Evolutionary conservation across 179 eudicot genomes (phyloP).

Genomic region (Spinacia oleracea): DNA sequence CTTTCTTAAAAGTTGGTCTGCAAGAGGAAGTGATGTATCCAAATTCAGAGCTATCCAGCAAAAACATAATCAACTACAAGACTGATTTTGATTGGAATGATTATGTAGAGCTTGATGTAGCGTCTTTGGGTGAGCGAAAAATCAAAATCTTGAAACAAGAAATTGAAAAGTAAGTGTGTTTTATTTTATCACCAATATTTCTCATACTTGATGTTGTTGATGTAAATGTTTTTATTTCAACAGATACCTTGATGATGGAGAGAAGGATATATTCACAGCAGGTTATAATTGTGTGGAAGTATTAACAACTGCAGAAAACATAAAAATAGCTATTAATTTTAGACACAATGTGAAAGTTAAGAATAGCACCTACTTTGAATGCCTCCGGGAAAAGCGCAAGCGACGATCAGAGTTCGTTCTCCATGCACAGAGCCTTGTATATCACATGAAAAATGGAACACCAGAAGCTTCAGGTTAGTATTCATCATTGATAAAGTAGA

Average conservation of each 20-base stretch:
- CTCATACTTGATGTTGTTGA: not conserved
- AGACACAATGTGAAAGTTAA: not conserved
- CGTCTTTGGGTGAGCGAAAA: not conserved
- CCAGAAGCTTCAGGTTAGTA: not conserved
- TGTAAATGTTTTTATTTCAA: not conserved
- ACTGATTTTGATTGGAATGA: slow-evolving; percentile 30
- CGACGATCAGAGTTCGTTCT: slow-evolving; percentile 6
- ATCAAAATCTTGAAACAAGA: slow-evolving; percentile 2
- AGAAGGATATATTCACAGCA: not conserved
- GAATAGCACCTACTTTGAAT: slow-evolving; percentile 12
- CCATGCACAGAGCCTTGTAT: not conserved
- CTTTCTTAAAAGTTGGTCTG: slow-evolving; percentile 23
- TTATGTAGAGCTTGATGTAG: slow-evolving; percentile 14
- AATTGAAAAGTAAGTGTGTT: slow-evolving; percentile 6
- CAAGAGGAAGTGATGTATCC: slow-evolving; percentile 34
- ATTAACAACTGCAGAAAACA: not conserved
- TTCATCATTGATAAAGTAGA: not conserved
- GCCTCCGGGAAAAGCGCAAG: slow-evolving; percentile 11
- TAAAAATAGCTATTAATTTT: slow-evolving; percentile 3
- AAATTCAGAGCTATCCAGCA: slow-evolving; percentile 27
- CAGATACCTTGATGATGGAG: not conserved
- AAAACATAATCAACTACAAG: slow-evolving; percentile 28
- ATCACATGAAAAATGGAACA: not conserved
- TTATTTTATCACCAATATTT: no score
- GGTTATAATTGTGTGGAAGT: slow-evolving; percentile 4